Evolutionary conservation across 192 early-diverging fungal genomes (phyloP), one percentile per base, ranked within the genome.

Genomic region (Backusella tuberculispora): DNA sequence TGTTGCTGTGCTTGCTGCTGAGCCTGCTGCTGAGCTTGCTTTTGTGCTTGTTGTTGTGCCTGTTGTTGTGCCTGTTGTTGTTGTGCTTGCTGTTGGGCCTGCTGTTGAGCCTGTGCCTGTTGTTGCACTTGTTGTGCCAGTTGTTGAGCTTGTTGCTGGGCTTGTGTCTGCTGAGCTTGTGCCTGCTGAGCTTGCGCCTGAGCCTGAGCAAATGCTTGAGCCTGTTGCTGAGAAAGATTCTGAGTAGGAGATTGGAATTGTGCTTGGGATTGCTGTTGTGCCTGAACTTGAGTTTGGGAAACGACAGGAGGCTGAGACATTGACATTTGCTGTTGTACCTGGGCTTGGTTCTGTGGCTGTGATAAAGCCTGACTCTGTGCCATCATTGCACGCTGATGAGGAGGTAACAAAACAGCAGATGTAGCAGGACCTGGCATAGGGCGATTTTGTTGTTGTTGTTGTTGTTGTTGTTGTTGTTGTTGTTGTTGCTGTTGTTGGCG

Each of bases 1-100:
- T 72, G 70, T 5, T 63, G 70, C 9, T 77, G 75, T 1, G 69
- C 69, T 42, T 76, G 79, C 0, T 74, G 71, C n/a, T 76, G 72
- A 19, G 79, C 79, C 21, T 76, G 65, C 0, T 74, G 74, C 34
- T 80, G 78, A 14, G 78, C 78, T 41, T 79, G 78, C 15, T 73
- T 69, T 65, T 79, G 77, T 1, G 56, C 50, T 26, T 72, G 71
- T 12, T 64, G 64, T 70, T 80, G 79, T 6, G 72, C 72, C 13
- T 47, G 40, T 3, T 41, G 26, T 24, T 69, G 68, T 6, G 68
- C 67, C 7, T 46, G 40, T 4, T 29, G 47, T 4, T 47, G 17
- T 37, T 68, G 66, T 1, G 65, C 13, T 24, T 63, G 45, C 4
- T 66, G 46, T 0, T 40, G 67, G 17, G 46, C 69, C n/a, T 74